These are phyloP conservation scores for Diacronema lutheri DNA, from an alignment of 78 protist species.

Conservation along the genomic window DNA sequence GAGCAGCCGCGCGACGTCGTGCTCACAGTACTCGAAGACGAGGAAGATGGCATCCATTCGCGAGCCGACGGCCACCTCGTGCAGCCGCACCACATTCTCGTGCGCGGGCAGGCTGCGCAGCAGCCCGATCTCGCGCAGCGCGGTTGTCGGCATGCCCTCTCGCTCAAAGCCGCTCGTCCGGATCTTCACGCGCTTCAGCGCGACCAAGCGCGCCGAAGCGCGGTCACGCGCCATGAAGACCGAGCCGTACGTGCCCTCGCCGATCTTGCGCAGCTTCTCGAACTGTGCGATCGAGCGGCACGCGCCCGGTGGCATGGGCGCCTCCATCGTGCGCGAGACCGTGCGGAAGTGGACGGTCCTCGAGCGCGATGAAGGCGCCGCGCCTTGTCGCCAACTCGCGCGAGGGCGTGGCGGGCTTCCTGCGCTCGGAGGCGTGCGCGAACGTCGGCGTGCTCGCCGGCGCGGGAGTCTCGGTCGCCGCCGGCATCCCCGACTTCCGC, in stretches of 20 bases:
- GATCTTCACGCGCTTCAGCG: conserved; percentile 25
- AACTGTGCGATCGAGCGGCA: neutral
- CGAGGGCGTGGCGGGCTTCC: neutral
- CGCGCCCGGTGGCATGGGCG: too few species aligned
- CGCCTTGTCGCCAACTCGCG: too few species aligned
- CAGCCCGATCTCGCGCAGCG: conserved; percentile 36
- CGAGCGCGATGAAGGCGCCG: too few species aligned
- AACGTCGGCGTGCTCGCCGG: neutral
- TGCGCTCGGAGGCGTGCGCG: neutral
- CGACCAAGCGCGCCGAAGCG: neutral
- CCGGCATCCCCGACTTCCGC: conserved; percentile 25
- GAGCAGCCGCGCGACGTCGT: conserved; percentile 12
- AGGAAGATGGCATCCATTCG: conserved; percentile 13
- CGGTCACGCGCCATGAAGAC: conserved; percentile 24
- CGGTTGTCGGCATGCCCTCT: conserved; percentile 42
- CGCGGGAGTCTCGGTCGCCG: neutral
- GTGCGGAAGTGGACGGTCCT: too few species aligned
- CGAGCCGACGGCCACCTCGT: conserved; percentile 38
- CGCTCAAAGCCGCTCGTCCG: neutral
- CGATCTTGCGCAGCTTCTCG: neutral
- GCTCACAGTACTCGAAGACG: conserved; percentile 44
- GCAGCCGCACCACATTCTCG: conserved; percentile 21
- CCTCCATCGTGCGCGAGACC: too few species aligned
- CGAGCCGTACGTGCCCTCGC: conserved; percentile 35
- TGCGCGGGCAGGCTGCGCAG: conserved; percentile 2